phyloP scores from a whole-genome alignment of 495 filamentous ascomycete genomes.

The Hyphodiscus hymeniophilus region DNA sequence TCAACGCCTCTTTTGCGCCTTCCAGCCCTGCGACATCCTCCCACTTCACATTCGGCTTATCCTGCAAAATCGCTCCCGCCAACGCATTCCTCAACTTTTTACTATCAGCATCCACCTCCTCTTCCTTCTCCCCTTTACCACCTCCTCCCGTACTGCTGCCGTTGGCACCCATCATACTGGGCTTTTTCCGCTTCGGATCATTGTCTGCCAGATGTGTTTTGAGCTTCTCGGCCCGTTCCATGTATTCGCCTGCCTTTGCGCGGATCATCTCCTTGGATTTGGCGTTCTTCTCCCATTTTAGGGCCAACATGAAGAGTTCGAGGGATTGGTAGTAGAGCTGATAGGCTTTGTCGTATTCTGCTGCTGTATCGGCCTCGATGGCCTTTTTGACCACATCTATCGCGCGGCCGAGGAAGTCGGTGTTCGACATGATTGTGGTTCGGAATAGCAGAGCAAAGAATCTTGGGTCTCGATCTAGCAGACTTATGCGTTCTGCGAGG shows the following conservation, averaged over 20 bases:
- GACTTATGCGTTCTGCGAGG: too few species aligned
- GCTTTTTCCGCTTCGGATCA: slow-evolving; percentile 65
- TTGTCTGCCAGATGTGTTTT: slow-evolving; percentile 76
- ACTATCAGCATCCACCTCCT: slow-evolving; percentile 73
- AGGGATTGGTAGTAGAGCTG: slow-evolving; percentile 89
- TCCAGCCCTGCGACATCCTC: slow-evolving; percentile 98
- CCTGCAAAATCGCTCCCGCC: slow-evolving; percentile 83
- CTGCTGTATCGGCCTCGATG: slow-evolving; percentile 91
- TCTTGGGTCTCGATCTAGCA: too few species aligned
- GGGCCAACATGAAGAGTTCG: slow-evolving; percentile 90
- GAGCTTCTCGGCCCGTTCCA: slow-evolving; percentile 96
- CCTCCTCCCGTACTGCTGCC: slow-evolving; percentile 56
- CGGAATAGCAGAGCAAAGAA: too few species aligned
- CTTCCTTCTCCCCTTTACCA: slow-evolving; percentile 47
- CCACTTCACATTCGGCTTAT: slow-evolving; percentile 93
- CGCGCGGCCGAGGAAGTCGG: slow-evolving; percentile 90
- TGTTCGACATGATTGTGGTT: slow-evolving; percentile 73
- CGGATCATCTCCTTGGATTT: slow-evolving; percentile 96
- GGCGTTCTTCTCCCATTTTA: slow-evolving; percentile 98
- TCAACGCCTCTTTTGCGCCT: slow-evolving; percentile 89
- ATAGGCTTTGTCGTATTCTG: slow-evolving; percentile 94
- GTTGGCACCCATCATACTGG: slow-evolving; percentile 78
- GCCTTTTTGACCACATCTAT: slow-evolving; percentile 95
- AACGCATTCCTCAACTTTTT: slow-evolving; percentile 92
- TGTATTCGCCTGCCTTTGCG: slow-evolving; percentile 87